A percentile compares a stretch with the other conserved stretches of the same genome.
Evolutionary conservation across 352 stramenopile genomes (phyloP).

Genomic region (Pythium pectinolyticum): DNA sequence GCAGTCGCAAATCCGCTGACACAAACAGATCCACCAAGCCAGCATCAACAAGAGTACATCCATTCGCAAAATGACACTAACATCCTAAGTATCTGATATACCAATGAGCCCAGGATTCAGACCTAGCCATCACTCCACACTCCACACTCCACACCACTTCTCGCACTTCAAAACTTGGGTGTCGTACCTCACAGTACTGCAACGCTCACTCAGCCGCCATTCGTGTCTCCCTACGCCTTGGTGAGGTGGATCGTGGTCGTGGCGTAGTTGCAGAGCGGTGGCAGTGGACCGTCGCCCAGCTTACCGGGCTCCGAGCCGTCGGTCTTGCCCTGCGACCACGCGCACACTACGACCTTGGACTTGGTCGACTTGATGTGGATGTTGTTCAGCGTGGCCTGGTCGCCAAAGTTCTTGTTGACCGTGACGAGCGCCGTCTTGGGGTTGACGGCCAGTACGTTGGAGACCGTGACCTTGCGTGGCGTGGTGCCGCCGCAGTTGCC

Average conservation of each 20-base stretch:
- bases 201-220: too few species aligned
- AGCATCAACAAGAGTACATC: too few species aligned
- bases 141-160: too few species aligned
- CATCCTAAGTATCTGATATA: too few species aligned
- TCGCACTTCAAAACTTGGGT: too few species aligned
- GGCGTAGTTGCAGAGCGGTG: not conserved
- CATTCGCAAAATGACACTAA: too few species aligned
- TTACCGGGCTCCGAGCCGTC: not conserved
- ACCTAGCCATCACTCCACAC: too few species aligned
- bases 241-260: not conserved
- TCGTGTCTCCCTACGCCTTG: not conserved
- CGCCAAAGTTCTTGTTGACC: conserved; percentile 32
- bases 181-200: too few species aligned
- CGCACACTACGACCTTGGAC: not conserved
- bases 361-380: conserved; percentile 28
- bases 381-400: conserved; percentile 30
- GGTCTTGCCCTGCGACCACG: not conserved
- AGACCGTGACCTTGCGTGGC: conserved; percentile 26
- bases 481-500: conserved; percentile 31
- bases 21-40: too few species aligned
- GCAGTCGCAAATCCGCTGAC: too few species aligned
- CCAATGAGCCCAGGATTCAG: too few species aligned
- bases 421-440: conserved; percentile 27
- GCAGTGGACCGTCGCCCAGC: not conserved
- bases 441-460: conserved; percentile 31